phyloP scores from a whole-genome alignment of 148 eudicot species.

The Rhododendron mucronatum region DNA sequence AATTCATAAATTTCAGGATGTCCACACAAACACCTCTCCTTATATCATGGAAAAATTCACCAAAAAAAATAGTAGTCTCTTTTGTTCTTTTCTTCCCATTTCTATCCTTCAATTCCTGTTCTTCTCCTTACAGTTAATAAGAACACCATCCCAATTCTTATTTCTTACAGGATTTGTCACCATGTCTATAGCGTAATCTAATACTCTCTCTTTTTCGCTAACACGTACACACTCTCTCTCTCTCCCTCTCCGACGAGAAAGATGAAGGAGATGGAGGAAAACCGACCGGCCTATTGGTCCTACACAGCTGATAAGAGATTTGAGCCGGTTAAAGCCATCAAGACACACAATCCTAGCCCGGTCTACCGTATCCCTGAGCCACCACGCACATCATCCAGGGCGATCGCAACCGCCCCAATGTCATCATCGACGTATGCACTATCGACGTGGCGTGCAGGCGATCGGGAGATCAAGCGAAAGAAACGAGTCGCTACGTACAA shows the following conservation, averaged over 20 bases:
- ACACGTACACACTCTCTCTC: background rate
- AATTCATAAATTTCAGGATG: background rate
- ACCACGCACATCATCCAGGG: background rate
- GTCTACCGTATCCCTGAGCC: background rate
- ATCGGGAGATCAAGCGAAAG: conserved; percentile 23
- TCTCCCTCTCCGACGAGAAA: background rate
- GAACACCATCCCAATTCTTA: background rate
- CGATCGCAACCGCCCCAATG: background rate
- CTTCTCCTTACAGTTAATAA: background rate
- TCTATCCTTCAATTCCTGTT: background rate
- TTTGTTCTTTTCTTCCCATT: background rate
- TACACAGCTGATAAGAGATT: background rate
- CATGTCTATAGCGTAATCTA: background rate
- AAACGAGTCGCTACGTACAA: conserved; percentile 32
- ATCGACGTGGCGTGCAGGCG: background rate
- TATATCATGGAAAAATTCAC: background rate
- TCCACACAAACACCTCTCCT: background rate
- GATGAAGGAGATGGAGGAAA: background rate
- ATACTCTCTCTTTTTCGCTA: background rate
- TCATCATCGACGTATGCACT: background rate
- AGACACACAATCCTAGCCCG: background rate
- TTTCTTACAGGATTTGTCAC: background rate
- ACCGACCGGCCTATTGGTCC: background rate
- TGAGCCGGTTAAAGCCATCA: background rate
- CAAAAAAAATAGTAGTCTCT: background rate